Conservation (phyloP, 495 filamentous ascomycete genomes). For the Annulohypoxylon maeteangense region DNA sequence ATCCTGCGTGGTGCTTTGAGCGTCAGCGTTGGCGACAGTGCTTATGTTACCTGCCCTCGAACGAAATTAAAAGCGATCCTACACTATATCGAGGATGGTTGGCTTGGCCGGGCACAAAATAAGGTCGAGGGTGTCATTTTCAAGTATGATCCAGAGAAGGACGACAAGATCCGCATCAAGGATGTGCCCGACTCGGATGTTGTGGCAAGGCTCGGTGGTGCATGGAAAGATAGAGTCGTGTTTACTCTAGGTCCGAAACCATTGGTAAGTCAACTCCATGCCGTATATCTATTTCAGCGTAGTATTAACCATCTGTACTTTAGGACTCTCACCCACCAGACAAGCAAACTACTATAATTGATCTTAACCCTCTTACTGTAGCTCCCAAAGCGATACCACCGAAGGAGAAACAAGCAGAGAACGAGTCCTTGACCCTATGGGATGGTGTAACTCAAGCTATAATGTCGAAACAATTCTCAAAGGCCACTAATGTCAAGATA, state of each 20-base stretch:
- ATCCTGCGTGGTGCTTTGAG: constrained; percentile 83
- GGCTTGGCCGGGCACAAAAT: constrained; percentile 91
- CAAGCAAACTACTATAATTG: constrained; percentile 78
- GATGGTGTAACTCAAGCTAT: constrained; percentile 88
- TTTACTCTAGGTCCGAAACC: constrained; percentile 64
- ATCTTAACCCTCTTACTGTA: constrained; percentile 82
- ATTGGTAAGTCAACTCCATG: constrained; percentile 52
- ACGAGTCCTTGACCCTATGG: constrained; percentile 94
- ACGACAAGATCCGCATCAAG: constrained; percentile 78
- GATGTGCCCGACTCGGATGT: constrained; percentile 87
- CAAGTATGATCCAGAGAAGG: constrained; percentile 83
- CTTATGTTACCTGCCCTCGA: constrained; percentile 85
- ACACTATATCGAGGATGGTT: constrained; percentile 92
- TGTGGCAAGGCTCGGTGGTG: constrained; percentile 83
- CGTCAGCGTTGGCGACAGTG: constrained; percentile 87
- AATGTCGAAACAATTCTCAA: constrained; percentile 78
- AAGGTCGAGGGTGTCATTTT: constrained; percentile 92
- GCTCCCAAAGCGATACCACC: constrained; percentile 83
- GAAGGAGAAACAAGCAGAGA: constrained; percentile 76
- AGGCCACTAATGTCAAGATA: constrained; percentile 86
- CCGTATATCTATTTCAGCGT: background rate
- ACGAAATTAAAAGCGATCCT: constrained; percentile 91
- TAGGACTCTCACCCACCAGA: constrained; percentile 62
- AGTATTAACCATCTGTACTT: constrained; percentile 15
- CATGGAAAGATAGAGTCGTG: constrained; percentile 73